A percentile compares a stretch with the other conserved stretches of the same genome.
phyloP scores from a whole-genome alignment of 352 stramenopile species.

The Globisporangium lucens region DNA sequence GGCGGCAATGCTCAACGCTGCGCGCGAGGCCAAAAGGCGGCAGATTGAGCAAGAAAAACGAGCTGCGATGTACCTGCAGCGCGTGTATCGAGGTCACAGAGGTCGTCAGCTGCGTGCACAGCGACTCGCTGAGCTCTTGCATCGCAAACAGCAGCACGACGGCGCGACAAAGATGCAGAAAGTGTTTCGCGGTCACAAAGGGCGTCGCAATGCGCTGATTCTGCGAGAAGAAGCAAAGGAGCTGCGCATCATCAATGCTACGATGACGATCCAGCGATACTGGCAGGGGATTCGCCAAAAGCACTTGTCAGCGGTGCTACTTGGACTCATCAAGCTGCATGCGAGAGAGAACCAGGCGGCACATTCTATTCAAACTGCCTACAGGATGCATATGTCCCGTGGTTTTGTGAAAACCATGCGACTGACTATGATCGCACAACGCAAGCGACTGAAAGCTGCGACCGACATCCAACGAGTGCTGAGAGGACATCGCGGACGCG shows the following conservation, averaged over 20 bases:
- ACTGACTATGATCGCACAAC: constrained; percentile 41
- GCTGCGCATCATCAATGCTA: constrained; percentile 43
- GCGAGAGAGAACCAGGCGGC: constrained; percentile 56
- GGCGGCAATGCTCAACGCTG: constrained; percentile 41
- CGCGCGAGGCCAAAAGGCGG: constrained; percentile 38
- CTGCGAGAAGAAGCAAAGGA: constrained; percentile 39
- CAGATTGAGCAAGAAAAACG: constrained; percentile 43
- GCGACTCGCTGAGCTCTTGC: constrained; percentile 47
- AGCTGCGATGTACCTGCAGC: constrained; percentile 62
- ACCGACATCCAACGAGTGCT: constrained; percentile 72
- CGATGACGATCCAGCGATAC: constrained; percentile 70
- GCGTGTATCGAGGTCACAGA: constrained; percentile 69
- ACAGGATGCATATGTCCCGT: constrained; percentile 54
- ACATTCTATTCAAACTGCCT: constrained; percentile 55
- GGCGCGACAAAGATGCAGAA: constrained; percentile 63
- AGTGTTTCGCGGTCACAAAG: constrained; percentile 59
- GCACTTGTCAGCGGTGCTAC: constrained; percentile 63
- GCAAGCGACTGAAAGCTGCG: constrained; percentile 38
- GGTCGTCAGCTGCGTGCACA: constrained; percentile 42
- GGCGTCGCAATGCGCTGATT: constrained; percentile 36
- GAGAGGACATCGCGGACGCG: constrained; percentile 76
- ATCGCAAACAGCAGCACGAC: constrained; percentile 42
- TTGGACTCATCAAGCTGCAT: constrained; percentile 67
- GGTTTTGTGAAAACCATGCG: constrained; percentile 65
- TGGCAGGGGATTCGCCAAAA: constrained; percentile 78